phyloP scores from a whole-genome alignment of 495 filamentous ascomycete genomes.

The Penicillium flavigenum region DNA sequence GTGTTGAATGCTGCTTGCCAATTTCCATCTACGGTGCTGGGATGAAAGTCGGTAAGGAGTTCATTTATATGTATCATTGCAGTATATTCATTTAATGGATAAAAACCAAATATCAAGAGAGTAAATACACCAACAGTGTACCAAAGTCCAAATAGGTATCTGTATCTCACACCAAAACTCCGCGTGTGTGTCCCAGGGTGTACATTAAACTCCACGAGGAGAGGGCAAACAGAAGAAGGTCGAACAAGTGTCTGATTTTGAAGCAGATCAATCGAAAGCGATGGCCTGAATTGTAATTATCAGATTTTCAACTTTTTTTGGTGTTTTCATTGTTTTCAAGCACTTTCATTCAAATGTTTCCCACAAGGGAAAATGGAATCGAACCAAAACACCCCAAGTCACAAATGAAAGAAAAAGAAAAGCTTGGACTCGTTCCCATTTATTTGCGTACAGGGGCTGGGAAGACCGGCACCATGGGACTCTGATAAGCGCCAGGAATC shows the following conservation, averaged over 20 bases:
- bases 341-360: background rate
- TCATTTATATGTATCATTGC: conserved; percentile 1
- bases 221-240: conserved; percentile 9
- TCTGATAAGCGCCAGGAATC: conserved; percentile 52
- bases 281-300: background rate
- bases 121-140: conserved; percentile 16
- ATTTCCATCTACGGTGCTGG: background rate
- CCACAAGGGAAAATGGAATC: background rate
- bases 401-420: background rate
- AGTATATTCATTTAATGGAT: conserved; percentile 9
- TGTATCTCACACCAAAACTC: conserved; percentile 18
- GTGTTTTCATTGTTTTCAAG: conserved; percentile 1
- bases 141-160: conserved; percentile 24
- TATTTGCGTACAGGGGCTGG: conserved; percentile 32
- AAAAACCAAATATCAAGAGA: conserved; percentile 10
- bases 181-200: conserved; percentile 9
- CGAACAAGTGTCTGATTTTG: conserved; percentile 11
- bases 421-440: conserved; percentile 11
- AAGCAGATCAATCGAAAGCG: background rate
- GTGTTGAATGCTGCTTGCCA: background rate
- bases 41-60: background rate
- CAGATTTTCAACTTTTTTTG: conserved; percentile 20
- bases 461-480: conserved; percentile 42
- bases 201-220: conserved; percentile 19
- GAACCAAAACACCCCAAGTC: background rate